Conservation (phyloP, 2,329 filamentous ascomycete species). For the Alternaria dauci region DNA sequence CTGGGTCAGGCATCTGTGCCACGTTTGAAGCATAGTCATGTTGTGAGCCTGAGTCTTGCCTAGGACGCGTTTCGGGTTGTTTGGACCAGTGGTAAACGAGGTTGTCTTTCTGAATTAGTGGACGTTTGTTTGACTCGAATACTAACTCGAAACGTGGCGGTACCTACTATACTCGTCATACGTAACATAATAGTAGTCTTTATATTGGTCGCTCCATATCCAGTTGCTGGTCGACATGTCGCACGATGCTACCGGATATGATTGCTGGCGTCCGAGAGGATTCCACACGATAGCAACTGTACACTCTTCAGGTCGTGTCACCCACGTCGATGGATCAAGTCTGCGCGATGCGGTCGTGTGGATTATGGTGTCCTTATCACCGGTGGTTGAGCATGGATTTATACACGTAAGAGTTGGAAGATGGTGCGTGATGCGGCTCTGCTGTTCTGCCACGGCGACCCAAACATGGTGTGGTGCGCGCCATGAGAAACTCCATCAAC, state of each 20-base stretch:
- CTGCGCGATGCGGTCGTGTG: neutral
- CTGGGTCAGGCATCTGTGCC: neutral
- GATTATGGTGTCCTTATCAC: neutral
- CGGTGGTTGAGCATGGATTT: neutral
- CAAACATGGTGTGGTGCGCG: neutral
- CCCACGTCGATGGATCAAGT: neutral
- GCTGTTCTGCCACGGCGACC: neutral
- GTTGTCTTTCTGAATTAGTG: neutral
- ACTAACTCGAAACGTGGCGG: neutral
- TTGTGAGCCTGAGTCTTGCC: neutral
- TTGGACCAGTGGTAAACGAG: neutral
- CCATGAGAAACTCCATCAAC: neutral
- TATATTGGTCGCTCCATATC: slow-evolving; percentile 11
- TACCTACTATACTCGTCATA: slow-evolving; percentile 6
- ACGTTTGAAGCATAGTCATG: neutral
- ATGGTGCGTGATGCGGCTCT: slow-evolving; percentile 4
- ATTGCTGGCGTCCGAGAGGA: neutral
- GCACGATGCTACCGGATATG: neutral
- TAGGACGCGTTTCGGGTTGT: neutral
- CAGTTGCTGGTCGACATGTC: slow-evolving; percentile 12
- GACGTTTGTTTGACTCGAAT: neutral
- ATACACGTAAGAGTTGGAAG: neutral
- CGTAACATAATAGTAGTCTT: slow-evolving; percentile 16
- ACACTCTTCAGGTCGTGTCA: neutral
- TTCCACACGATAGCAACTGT: too few species aligned